phyloP scores from a whole-genome alignment of 495 filamentous ascomycete genomes.

The Podospora pseudocomata region DNA sequence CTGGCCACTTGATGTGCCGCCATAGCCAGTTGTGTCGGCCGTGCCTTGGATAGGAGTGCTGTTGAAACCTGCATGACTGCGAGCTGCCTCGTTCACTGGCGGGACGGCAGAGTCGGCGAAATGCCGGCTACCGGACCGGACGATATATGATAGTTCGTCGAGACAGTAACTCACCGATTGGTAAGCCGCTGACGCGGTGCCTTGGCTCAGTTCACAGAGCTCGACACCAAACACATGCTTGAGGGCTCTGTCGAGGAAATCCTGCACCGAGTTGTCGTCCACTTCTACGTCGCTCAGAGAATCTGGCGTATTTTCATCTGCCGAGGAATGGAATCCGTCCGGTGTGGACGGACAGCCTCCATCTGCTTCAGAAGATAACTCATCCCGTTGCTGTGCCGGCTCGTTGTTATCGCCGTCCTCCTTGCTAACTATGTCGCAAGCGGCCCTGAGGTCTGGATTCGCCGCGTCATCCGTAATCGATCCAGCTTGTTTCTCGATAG shows the following conservation, averaged over 20 bases:
- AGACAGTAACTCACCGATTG: constrained; percentile 27
- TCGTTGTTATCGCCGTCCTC: not conserved
- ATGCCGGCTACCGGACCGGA: constrained; percentile 13
- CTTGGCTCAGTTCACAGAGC: constrained; percentile 25
- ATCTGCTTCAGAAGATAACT: not conserved
- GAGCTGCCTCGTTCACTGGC: constrained; percentile 9
- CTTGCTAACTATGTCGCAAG: not conserved
- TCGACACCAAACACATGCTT: constrained; percentile 26
- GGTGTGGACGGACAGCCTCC: not conserved
- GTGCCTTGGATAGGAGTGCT: constrained; percentile 5
- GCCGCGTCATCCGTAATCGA: not conserved
- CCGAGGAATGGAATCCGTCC: not conserved
- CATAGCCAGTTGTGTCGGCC: not conserved
- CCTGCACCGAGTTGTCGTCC: constrained; percentile 20
- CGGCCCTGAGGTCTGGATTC: not conserved
- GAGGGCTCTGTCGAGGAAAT: constrained; percentile 26
- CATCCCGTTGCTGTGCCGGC: not conserved
- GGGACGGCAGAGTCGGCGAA: not conserved
- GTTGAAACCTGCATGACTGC: constrained; percentile 3
- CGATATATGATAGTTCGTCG: constrained; percentile 26
- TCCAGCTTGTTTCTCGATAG: not conserved
- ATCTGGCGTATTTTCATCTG: not conserved
- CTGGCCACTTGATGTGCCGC: not conserved
- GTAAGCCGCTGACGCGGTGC: constrained; percentile 17
- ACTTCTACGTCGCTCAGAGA: not conserved